Conservation (phyloP, 2,329 filamentous ascomycete genomes). For the Penicillium vulpinum region DNA sequence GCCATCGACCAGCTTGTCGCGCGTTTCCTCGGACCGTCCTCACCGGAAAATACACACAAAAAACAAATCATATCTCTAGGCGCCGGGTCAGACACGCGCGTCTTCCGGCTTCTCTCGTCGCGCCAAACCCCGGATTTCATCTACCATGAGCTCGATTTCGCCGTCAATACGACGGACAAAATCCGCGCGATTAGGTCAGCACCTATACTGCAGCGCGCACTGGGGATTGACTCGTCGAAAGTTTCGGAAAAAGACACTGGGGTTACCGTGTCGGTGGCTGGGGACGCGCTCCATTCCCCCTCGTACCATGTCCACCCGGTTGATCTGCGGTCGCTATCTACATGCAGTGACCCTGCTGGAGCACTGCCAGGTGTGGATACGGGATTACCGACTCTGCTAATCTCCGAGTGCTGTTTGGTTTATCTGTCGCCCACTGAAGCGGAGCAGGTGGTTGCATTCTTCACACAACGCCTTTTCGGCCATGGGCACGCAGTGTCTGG, state of each 20-base stretch:
- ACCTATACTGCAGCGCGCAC: conserved; percentile 31
- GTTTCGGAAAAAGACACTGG: conserved; percentile 21
- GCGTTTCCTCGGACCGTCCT: conserved; percentile 60
- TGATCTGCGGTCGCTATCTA: conserved; percentile 65
- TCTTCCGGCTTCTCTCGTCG: conserved; percentile 68
- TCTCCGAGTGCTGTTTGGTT: conserved; percentile 95
- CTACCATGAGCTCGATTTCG: conserved; percentile 94
- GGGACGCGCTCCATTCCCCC: conserved; percentile 48
- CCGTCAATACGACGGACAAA: conserved; percentile 69
- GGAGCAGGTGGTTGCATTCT: conserved; percentile 63
- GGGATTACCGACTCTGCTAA: conserved; percentile 73
- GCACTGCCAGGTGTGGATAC: conserved; percentile 51
- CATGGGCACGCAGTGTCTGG: conserved; percentile 26
- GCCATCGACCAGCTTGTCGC: conserved; percentile 77
- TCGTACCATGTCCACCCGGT: conserved; percentile 61
- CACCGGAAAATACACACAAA: conserved; percentile 24
- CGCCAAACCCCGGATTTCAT: conserved; percentile 52
- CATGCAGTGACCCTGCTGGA: conserved; percentile 3
- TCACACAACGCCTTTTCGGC: conserved; percentile 54
- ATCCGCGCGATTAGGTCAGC: conserved; percentile 46
- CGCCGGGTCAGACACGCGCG: conserved; percentile 89
- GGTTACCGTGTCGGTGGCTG: conserved; percentile 39
- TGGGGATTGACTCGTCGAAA: conserved; percentile 31
- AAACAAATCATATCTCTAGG: conserved; percentile 87
- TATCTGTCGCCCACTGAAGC: conserved; percentile 73